Evolutionary conservation across 1,139 yeast genomes (phyloP), one percentile per base, ranked within the genome.

Genomic region (Arxiozyma bovina): DNA sequence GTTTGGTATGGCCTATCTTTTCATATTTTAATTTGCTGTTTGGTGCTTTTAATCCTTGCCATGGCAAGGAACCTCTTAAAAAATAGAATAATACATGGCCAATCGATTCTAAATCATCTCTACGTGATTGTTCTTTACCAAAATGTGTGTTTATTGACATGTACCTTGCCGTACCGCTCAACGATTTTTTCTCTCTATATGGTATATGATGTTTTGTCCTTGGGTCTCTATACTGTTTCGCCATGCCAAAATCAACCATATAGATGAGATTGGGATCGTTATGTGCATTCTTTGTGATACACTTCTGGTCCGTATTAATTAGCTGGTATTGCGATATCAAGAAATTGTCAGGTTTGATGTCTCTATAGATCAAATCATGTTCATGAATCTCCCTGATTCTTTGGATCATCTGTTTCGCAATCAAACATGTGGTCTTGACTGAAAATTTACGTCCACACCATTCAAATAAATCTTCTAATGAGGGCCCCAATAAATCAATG

Each of bases 11-110:
- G 89, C 91, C 85, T 66, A 93, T 93, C 59, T 98, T 80, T 73
- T 91, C 97, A 73, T 93, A 93, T 74, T 93, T 93, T 72, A 91
- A 98, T 73, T 96, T 85, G 75, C 93, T 93, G 21, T 98, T 89
- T 48, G 93, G 95, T 41, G 99, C 99, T 71, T 91, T 90, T 65
- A 93, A 81, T 3, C 99, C 99, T 74, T 93, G 99, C 99, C 99
- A 93, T 50, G 99, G 99, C 66, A 93, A 78, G 17, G 96, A 87
- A 48, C 99, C 98, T 60, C 96, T 83, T 71, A 96, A 89, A 69
- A 93, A 93, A 74, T 93, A 93, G 65, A 93, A 88, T 67, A 93
- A 79, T 52, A 93, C 97, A 70, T 93, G 91, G 48, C 97, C 98
- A 71, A 93, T 80, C 63, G 94, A 84, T 74, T 93, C 99, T 68